Percentiles rank a stretch among this genome's conserved stretches.
phyloP scores from a whole-genome alignment of 768 basidiomycete genomes.

The Lactifluus echinatus region DNA sequence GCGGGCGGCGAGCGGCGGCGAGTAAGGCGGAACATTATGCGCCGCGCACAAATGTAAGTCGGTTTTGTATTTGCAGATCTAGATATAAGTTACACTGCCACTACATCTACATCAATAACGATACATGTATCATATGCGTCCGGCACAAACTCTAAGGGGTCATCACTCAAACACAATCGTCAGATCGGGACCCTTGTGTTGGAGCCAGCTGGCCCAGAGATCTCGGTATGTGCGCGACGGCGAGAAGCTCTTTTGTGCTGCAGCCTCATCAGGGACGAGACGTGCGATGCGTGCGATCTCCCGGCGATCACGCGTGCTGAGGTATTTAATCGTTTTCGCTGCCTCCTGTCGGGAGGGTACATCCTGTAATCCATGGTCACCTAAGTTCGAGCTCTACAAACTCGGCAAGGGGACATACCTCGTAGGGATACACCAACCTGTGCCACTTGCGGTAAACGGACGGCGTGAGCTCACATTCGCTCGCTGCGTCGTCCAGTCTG shows the following conservation, averaged over 20 bases:
- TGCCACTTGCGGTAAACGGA: constrained; percentile 40
- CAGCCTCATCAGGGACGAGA: constrained; percentile 31
- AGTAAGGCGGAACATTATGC: constrained; percentile 82
- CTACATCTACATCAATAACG: not conserved
- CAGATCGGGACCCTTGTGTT: constrained; percentile 29
- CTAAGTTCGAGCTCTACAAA: not conserved
- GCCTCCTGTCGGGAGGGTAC: constrained; percentile 33
- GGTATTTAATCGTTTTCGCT: constrained; percentile 27
- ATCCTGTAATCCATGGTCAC: constrained; percentile 21
- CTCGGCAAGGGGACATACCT: constrained; percentile 24
- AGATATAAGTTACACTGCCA: not conserved
- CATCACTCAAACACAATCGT: constrained; percentile 30
- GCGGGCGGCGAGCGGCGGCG: constrained; percentile 63
- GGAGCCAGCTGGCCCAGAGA: constrained; percentile 35
- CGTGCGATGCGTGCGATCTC: constrained; percentile 37
- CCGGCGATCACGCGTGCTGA: constrained; percentile 31
- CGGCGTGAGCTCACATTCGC: constrained; percentile 27
- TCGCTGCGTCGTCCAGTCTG: constrained; percentile 17
- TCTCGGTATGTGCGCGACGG: constrained; percentile 27
- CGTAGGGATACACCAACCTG: constrained; percentile 34
- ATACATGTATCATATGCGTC: constrained; percentile 6
- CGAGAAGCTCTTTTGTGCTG: constrained; percentile 23
- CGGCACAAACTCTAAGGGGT: not conserved
- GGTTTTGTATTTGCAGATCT: not conserved
- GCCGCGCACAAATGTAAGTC: constrained; percentile 58